phyloP scores from a whole-genome alignment of 2,329 filamentous ascomycete species.

The Dothiorella sarmentorum region DNA sequence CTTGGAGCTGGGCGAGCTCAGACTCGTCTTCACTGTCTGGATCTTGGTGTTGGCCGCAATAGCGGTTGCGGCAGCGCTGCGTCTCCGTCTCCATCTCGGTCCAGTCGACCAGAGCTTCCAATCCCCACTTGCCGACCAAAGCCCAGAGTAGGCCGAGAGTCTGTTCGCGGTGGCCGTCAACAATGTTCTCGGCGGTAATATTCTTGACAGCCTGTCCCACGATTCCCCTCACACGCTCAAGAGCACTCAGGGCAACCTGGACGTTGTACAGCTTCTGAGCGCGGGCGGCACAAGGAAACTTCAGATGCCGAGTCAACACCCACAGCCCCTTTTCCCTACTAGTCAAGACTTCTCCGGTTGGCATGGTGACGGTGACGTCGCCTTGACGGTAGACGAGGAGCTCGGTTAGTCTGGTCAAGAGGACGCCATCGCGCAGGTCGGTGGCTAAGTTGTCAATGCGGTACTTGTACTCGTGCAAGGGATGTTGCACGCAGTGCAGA shows the following conservation, averaged over 20 bases:
- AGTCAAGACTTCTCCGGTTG: slow-evolving; percentile 43
- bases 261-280: slow-evolving; percentile 59
- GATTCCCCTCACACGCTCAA: slow-evolving; percentile 44
- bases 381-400: slow-evolving; percentile 50
- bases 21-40: slow-evolving; percentile 23
- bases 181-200: slow-evolving; percentile 56
- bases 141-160: slow-evolving; percentile 60
- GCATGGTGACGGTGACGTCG: slow-evolving; percentile 45
- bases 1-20: slow-evolving; percentile 26
- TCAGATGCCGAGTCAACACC: slow-evolving; percentile 56
- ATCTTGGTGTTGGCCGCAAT: slow-evolving; percentile 28
- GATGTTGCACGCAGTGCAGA: slow-evolving; percentile 53
- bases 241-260: slow-evolving; percentile 53
- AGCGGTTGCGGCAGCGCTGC: slow-evolving; percentile 37
- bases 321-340: slow-evolving; percentile 39
- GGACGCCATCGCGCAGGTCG: slow-evolving; percentile 60
- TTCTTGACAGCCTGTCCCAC: slow-evolving; percentile 40
- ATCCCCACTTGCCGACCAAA: slow-evolving; percentile 56
- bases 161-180: slow-evolving; percentile 63
- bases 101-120: slow-evolving; percentile 55
- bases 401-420: slow-evolving; percentile 59
- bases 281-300: slow-evolving; percentile 54
- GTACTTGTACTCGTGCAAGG: slow-evolving; percentile 58
- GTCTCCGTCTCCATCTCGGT: slow-evolving; percentile 53
- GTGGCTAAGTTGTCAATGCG: slow-evolving; percentile 58